Evolutionary conservation across 2,329 filamentous ascomycete genomes (phyloP), one percentile per base, ranked within the genome.

Genomic region (Ceratocystis albifundus): DNA sequence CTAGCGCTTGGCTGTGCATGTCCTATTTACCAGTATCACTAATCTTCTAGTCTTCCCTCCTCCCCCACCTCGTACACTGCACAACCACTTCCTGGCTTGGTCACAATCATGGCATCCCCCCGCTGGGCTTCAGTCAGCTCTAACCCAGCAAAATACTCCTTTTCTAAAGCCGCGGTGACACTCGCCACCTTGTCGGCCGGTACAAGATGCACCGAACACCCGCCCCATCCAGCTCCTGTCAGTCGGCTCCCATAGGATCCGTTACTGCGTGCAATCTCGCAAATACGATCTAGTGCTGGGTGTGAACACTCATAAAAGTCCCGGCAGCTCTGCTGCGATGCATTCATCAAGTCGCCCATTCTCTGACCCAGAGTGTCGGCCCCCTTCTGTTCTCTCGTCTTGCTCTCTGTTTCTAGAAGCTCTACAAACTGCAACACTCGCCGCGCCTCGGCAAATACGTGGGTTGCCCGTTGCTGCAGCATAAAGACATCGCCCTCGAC

Each of bases 191-290:
- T 93, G 72, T 90, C 83, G 67, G 85, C 88, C 0, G 93, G 88
- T 64, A 97, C 88, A 67, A 99, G 82, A 77, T 99, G 94, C 67
- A 99, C 93, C 68, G 85, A 94, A 77, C 94, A 97, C 1, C 94
- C 94, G 69, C 94, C 94, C 94, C 94, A 99, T 2, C 94, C 94
- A 0, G 94, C 94, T 48, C 94, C 94, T 0, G 93, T 97, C 71
- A 96, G 77, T 30, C 93, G 81, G 71, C 88, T 91, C 32, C 93
- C 94, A 74, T 90, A 91, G 20, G 89, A 85, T 1, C 94, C 94
- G 0, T 89, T 89, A 17, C 79, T 80, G 32, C 86, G 81, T 0
- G 92, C 92, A 70, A 97, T 87, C 48, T 80, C 75, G 75, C 93
- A 97, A 46, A 99, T 83, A 69, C 89, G 82, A 74, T 99, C 93